phyloP scores from a whole-genome alignment of 345 rosid genomes.

The Populus ilicifolia region DNA sequence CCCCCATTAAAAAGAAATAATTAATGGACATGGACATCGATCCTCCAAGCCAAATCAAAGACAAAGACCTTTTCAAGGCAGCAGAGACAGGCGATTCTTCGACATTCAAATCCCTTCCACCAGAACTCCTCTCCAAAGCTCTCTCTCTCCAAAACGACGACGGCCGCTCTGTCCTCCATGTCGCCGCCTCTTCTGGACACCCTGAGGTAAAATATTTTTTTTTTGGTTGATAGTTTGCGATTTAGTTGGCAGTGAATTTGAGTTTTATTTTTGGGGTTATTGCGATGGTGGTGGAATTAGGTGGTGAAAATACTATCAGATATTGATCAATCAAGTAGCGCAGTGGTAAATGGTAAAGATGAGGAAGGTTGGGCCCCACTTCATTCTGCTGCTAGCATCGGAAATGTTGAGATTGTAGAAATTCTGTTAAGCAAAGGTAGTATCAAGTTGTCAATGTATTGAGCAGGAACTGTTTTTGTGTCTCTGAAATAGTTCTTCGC shows the following conservation, averaged over 20 bases:
- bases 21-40: constrained; percentile 40
- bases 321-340: constrained; percentile 42
- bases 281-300: constrained; percentile 30
- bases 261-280: background rate
- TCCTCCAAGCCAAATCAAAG: constrained; percentile 34
- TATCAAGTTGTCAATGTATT: background rate
- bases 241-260: background rate
- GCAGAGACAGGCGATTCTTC: constrained; percentile 77
- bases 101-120: constrained; percentile 48
- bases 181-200: constrained; percentile 56
- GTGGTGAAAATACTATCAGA: constrained; percentile 49
- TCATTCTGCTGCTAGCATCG: constrained; percentile 82
- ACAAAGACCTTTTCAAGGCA: constrained; percentile 63
- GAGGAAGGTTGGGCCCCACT: constrained; percentile 96
- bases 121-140: constrained; percentile 38
- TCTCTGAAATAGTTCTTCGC: background rate
- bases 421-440: constrained; percentile 54
- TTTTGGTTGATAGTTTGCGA: too few species aligned
- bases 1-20: background rate
- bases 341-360: constrained; percentile 48
- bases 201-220: constrained; percentile 31
- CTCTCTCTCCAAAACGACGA: constrained; percentile 70
- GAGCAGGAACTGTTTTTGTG: background rate
- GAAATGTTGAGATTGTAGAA: constrained; percentile 55
- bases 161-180: constrained; percentile 82